These are phyloP conservation scores for Bimuria novae-zelandiae DNA, from an alignment of 2,329 filamentous ascomycete genomes.

Conservation along the genomic window DNA sequence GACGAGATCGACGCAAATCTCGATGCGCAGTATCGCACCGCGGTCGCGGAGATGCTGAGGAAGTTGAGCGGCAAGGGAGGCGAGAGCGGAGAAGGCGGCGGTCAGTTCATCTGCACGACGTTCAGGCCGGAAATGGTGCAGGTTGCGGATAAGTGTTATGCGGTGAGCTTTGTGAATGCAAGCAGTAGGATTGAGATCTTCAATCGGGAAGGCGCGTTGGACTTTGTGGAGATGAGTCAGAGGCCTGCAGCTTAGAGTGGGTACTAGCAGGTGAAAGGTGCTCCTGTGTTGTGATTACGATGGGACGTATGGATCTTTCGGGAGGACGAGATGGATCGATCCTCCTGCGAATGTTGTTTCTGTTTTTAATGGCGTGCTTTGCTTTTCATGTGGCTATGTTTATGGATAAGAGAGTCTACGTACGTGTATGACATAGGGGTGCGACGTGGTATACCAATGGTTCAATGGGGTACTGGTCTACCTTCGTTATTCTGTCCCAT, in stretches of 20 bases:
- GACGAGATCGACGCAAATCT: slow-evolving; percentile 99
- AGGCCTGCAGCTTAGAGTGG: slow-evolving; percentile 19
- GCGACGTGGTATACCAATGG: slow-evolving; percentile 7
- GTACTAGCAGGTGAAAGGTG: neutral
- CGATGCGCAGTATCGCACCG: slow-evolving; percentile 95
- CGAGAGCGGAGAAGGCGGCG: slow-evolving; percentile 54
- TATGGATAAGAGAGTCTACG: neutral
- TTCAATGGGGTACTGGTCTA: neutral
- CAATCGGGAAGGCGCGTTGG: slow-evolving; percentile 80
- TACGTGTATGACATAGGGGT: neutral
- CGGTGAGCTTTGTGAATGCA: slow-evolving; percentile 89
- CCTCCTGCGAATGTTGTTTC: no score
- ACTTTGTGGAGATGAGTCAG: slow-evolving; percentile 89
- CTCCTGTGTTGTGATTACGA: no score
- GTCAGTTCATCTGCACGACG: slow-evolving; percentile 97
- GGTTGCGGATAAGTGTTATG: slow-evolving; percentile 97
- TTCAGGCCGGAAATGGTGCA: slow-evolving; percentile 96
- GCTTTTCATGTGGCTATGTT: slow-evolving; percentile 1
- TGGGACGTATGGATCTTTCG: no score
- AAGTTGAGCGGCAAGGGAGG: slow-evolving; percentile 50
- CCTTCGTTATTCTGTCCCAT: neutral
- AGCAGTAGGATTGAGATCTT: slow-evolving; percentile 94
- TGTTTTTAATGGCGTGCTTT: no score
- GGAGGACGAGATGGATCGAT: no score
- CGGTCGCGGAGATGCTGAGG: slow-evolving; percentile 86